A percentile compares a stretch with the other conserved stretches of the same genome.
Evolutionary conservation across 305 asterid species (phyloP).

Genomic region (Vinca major): DNA sequence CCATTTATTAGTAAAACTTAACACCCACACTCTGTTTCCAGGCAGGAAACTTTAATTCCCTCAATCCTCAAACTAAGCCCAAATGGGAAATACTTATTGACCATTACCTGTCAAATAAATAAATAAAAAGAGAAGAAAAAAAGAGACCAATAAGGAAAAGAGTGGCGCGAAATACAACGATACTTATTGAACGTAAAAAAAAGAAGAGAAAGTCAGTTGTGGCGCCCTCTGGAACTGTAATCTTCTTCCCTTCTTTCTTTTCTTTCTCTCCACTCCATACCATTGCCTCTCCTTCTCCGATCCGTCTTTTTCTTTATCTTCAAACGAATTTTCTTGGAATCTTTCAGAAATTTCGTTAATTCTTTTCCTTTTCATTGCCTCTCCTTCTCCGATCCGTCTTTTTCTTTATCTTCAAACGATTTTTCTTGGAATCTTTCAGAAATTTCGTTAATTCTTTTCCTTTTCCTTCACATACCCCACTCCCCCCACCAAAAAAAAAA

Average conservation of each 20-base stretch:
- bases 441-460: neutral
- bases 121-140: neutral
- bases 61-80: too few species aligned
- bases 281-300: neutral
- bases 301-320: neutral
- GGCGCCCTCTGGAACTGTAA: constrained; percentile 28
- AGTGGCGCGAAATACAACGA: constrained; percentile 42
- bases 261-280: neutral
- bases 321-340: neutral
- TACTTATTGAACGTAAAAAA: constrained; percentile 12
- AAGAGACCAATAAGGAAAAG: constrained; percentile 4
- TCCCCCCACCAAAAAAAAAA: neutral
- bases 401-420: neutral
- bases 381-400: neutral
- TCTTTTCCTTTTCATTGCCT: neutral
- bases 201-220: constrained; percentile 17
- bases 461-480: neutral
- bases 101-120: too few species aligned
- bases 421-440: neutral
- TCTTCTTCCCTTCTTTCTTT: neutral
- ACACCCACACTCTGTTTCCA: too few species aligned
- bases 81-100: too few species aligned
- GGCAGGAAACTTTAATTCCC: too few species aligned
- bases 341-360: neutral
- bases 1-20: too few species aligned